Conservation (phyloP, 1,284 basidiomycete genomes). For the Heterobasidion occidentale region DNA sequence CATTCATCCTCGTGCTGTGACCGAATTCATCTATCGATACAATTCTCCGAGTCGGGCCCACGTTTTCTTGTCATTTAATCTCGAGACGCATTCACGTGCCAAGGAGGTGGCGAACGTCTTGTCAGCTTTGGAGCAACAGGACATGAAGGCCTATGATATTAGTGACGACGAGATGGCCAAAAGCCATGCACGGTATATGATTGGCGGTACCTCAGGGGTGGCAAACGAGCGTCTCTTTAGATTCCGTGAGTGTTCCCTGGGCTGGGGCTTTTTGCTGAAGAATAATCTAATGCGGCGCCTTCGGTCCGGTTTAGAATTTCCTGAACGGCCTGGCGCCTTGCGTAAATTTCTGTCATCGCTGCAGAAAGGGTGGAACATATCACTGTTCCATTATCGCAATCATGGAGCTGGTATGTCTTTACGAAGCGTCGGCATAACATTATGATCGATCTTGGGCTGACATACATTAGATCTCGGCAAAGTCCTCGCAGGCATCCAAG, state of each 20-base stretch:
- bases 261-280: neutral
- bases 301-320: conserved; percentile 65
- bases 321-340: conserved; percentile 89
- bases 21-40: conserved; percentile 97
- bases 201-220: conserved; percentile 78
- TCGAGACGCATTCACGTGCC: conserved; percentile 56
- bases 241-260: conserved; percentile 61
- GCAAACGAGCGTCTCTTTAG: conserved; percentile 86
- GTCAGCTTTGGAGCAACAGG: conserved; percentile 48
- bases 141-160: conserved; percentile 85
- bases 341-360: conserved; percentile 84
- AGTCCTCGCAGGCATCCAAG: conserved; percentile 91
- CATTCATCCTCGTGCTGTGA: conserved; percentile 88
- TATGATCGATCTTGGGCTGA: neutral
- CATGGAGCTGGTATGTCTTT: conserved; percentile 75
- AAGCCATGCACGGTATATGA: conserved; percentile 89
- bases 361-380: conserved; percentile 88
- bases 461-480: conserved; percentile 71
- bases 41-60: conserved; percentile 65
- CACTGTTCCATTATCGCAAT: conserved; percentile 96
- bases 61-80: conserved; percentile 88
- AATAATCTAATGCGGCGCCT: neutral
- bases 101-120: conserved; percentile 69
- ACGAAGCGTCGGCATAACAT: conserved; percentile 4
- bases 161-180: conserved; percentile 96